A percentile compares a stretch with the other conserved stretches of the same genome.
Conservation (phyloP, 805 yeast species). For the Jamesozyma jinghongensis region DNA sequence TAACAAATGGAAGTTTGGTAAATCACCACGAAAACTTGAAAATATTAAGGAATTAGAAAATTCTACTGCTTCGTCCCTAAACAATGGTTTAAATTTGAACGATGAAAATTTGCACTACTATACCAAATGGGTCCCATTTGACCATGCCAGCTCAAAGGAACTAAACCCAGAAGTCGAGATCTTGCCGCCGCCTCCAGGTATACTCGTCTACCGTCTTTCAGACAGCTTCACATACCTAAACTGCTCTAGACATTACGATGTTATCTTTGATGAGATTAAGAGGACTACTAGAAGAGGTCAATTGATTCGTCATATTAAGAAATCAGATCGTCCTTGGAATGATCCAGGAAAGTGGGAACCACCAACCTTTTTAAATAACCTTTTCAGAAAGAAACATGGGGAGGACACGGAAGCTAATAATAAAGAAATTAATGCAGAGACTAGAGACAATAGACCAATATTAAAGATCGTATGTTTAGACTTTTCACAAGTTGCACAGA, state of each 20-base stretch:
- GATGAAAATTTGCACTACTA: constrained; percentile 34
- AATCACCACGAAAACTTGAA: neutral
- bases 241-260: constrained; percentile 62
- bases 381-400: constrained; percentile 6
- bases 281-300: constrained; percentile 52
- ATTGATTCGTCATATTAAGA: constrained; percentile 24
- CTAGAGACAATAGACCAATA: constrained; percentile 49
- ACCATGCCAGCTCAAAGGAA: constrained; percentile 30
- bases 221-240: constrained; percentile 81
- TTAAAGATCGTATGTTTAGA: constrained; percentile 71
- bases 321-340: constrained; percentile 75
- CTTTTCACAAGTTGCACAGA: constrained; percentile 63
- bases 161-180: constrained; percentile 51
- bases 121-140: constrained; percentile 63
- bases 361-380: constrained; percentile 20
- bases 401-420: constrained; percentile 1
- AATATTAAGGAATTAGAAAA: neutral
- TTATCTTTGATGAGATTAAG: constrained; percentile 58
- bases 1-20: neutral
- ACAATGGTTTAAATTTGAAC: neutral
- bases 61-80: neutral
- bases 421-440: constrained; percentile 17
- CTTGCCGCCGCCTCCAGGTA: constrained; percentile 82
- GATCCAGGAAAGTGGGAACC: constrained; percentile 60
- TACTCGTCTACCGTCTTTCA: constrained; percentile 71